phyloP scores from a whole-genome alignment of 345 rosid species.

The Schrenkiella parvula region DNA sequence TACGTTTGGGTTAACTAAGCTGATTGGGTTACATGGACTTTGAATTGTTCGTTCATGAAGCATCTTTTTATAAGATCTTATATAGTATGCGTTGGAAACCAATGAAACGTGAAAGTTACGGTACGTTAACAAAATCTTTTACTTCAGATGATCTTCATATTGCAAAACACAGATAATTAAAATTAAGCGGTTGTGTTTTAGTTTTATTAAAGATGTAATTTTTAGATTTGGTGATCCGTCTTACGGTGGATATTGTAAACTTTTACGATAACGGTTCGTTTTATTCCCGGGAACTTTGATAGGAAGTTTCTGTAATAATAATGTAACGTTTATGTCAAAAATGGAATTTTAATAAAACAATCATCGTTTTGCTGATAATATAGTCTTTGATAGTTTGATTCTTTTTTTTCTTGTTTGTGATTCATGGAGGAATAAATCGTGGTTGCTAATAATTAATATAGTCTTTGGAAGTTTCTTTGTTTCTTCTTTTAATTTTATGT shows the following conservation, averaged over 20 bases:
- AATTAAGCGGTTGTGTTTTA: background rate
- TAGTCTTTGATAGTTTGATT: no score
- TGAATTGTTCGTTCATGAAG: conserved; percentile 9
- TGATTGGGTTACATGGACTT: conserved; percentile 63
- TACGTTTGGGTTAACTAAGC: conserved; percentile 77
- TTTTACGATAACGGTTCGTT: background rate
- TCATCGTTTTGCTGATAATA: background rate
- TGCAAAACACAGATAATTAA: background rate
- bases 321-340: background rate
- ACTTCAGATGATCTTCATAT: conserved; percentile 5
- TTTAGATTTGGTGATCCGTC: background rate
- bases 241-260: conserved; percentile 17
- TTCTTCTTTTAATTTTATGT: no score
- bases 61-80: background rate
- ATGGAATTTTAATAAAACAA: background rate
- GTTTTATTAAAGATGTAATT: background rate
- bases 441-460: no score
- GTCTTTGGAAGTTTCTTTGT: no score
- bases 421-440: background rate
- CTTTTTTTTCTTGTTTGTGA: background rate
- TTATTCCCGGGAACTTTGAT: background rate
- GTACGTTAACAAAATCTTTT: conserved; percentile 5
- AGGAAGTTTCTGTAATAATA: background rate
- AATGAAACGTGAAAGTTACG: background rate
- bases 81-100: background rate